A percentile compares a stretch with the other conserved stretches of the same genome.
phyloP scores from a whole-genome alignment of 768 basidiomycete species.

The Leccinum subtestaceum region DNA sequence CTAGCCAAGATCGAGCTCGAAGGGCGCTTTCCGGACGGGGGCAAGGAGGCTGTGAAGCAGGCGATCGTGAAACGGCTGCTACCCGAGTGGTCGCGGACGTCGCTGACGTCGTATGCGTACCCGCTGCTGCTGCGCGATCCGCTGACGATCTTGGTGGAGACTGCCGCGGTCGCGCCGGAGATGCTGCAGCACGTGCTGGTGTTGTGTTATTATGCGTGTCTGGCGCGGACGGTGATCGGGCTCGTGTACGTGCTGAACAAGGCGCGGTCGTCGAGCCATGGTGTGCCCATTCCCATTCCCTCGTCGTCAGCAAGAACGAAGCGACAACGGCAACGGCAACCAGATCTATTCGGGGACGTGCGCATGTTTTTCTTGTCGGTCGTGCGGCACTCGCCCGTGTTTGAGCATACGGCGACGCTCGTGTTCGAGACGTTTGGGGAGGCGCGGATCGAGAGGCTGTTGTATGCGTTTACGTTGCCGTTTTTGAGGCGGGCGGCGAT shows the following conservation, averaged over 20 bases:
- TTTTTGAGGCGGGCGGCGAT: slow-evolving; percentile 89
- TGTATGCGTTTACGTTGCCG: slow-evolving; percentile 87
- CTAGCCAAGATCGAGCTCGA: slow-evolving; percentile 69
- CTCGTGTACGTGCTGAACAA: slow-evolving; percentile 81
- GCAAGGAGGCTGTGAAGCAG: slow-evolving; percentile 72
- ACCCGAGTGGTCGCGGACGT: slow-evolving; percentile 89
- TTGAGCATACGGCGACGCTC: slow-evolving; percentile 80
- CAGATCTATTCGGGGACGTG: slow-evolving; percentile 78
- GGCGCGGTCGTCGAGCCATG: slow-evolving; percentile 50
- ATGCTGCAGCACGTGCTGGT: slow-evolving; percentile 87
- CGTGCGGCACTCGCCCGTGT: slow-evolving; percentile 82
- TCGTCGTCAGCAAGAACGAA: neutral
- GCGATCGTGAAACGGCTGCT: slow-evolving; percentile 86
- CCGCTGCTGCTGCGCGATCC: slow-evolving; percentile 90
- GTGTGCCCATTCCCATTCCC: slow-evolving; percentile 34
- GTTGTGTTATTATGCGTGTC: slow-evolving; percentile 85
- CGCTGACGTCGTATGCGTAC: slow-evolving; percentile 77
- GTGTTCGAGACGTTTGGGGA: slow-evolving; percentile 82
- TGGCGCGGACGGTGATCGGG: slow-evolving; percentile 83
- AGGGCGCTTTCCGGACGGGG: slow-evolving; percentile 61
- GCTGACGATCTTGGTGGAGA: slow-evolving; percentile 84
- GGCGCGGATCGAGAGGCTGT: slow-evolving; percentile 76
- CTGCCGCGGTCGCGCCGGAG: slow-evolving; percentile 85
- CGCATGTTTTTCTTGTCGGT: slow-evolving; percentile 90
- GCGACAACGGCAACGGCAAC: slow-evolving; percentile 9